These are phyloP conservation scores for Silene noctiflora DNA, from an alignment of 179 eudicot species.

Conservation along the genomic window DNA sequence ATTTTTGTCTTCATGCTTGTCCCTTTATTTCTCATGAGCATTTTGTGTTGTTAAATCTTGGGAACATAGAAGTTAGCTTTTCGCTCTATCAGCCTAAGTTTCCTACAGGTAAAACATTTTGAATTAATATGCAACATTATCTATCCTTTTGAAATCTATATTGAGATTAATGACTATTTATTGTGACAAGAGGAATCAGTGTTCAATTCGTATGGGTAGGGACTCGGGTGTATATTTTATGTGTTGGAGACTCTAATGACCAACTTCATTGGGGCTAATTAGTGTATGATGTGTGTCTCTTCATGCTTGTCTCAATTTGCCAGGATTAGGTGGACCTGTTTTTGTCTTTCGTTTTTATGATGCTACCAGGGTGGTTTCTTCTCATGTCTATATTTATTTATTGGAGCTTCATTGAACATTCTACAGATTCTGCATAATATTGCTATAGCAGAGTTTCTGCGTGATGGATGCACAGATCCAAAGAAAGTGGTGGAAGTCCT, in stretches of 20 bases:
- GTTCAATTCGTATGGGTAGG: not conserved
- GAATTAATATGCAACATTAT: not conserved
- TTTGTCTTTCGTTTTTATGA: not conserved
- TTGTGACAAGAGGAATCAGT: not conserved
- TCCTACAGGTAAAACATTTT: no score
- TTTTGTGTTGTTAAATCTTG: not conserved
- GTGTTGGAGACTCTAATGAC: not conserved
- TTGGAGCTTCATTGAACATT: not conserved
- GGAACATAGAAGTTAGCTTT: not conserved
- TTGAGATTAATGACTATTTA: not conserved
- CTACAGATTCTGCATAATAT: constrained; percentile 72
- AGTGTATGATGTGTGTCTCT: not conserved
- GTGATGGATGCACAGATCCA: constrained; percentile 75
- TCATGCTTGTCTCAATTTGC: not conserved
- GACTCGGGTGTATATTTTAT: not conserved
- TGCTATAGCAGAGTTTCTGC: constrained; percentile 60
- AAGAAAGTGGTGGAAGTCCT: constrained; percentile 70
- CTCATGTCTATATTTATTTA: constrained; percentile 6
- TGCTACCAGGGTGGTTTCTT: not conserved
- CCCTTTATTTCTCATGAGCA: not conserved
- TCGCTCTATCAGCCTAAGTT: not conserved
- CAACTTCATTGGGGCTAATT: not conserved
- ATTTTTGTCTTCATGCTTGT: not conserved
- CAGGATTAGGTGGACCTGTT: not conserved
- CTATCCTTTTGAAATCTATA: not conserved